Evolutionary conservation across 805 yeast genomes (phyloP), one percentile per base, ranked within the genome.

Genomic region (Ogataea zsoltii): DNA sequence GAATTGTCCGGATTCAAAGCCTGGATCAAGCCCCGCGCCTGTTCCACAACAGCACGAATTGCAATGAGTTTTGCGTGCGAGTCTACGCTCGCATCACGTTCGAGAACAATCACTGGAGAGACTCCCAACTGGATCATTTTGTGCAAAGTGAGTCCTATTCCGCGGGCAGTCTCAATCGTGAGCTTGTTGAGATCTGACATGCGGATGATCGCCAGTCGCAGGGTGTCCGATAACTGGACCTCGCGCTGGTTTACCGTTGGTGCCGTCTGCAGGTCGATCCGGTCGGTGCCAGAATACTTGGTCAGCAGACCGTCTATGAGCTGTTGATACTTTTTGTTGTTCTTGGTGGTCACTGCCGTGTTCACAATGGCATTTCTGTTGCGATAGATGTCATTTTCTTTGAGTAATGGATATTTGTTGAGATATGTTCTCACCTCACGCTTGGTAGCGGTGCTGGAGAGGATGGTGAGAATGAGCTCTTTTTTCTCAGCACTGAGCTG

Each of bases 381-480:
- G 21, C 55, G 56, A 40, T 67, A 67, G n/a, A 63, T 63, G 43
- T 61, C 55, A 34, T 64, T 62, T 26, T 62, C 63, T 30, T 63
- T 58, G 26, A 68, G 56, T n/a, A 74, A 65, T 38, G 80, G 76
- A 60, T 91, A 92, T 59, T 84, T 87, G 29, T 79, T 71, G 38
- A 92, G 67, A 60, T 91, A 92, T 52, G 84, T 85, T 51, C 80
- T 76, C 4, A 96, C 96, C 60, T 92, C 98, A 49, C 99, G 73
- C 62, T 89, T 91, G 1, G 98, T 92, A 5, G 97, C 95, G 3
- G 97, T 88, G 1, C 96, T 83, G 57, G 84, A 84, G 46, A 92
- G 71, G 18, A 92, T 90, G 1, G 97, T 83, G 14, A 89, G 69
- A n/a, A 92, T 83, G 41, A 92, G 69, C 44, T 87, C 88, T 53